Evolutionary conservation across 805 yeast genomes (phyloP).

Genomic region (Schwanniomyces sp.): DNA sequence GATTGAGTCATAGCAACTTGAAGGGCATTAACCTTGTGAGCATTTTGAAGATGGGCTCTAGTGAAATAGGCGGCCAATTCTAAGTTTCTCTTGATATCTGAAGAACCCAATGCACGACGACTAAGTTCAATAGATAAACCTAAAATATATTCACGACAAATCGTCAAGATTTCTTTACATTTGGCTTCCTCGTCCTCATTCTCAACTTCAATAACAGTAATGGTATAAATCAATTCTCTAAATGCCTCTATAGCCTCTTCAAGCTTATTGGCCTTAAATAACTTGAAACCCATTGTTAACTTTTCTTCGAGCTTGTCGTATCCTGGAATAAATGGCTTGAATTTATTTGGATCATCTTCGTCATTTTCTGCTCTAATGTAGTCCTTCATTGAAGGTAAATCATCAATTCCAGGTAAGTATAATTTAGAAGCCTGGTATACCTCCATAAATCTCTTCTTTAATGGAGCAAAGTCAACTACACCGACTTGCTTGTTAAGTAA

Average conservation of each 20-base stretch:
- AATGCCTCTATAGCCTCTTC: slow-evolving; percentile 78
- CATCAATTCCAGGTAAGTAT: slow-evolving; percentile 71
- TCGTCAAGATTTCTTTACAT: slow-evolving; percentile 65
- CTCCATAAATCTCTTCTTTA: slow-evolving; percentile 78
- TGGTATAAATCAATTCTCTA: slow-evolving; percentile 75
- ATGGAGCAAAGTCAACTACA: slow-evolving; percentile 81
- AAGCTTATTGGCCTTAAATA: slow-evolving; percentile 80
- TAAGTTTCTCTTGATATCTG: slow-evolving; percentile 77
- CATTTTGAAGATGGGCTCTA: slow-evolving; percentile 73
- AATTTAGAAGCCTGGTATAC: slow-evolving; percentile 80
- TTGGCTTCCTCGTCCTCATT: slow-evolving; percentile 74
- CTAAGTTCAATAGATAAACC: slow-evolving; percentile 89
- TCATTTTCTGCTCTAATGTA: slow-evolving; percentile 65
- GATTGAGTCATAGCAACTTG: slow-evolving; percentile 95
- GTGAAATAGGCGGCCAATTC: slow-evolving; percentile 97
- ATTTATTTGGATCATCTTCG: slow-evolving; percentile 50
- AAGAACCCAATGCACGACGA: slow-evolving; percentile 77
- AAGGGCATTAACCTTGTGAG: slow-evolving; percentile 83
- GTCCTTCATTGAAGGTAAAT: slow-evolving; percentile 66
- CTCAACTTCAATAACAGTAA: slow-evolving; percentile 69
- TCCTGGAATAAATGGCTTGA: slow-evolving; percentile 73
- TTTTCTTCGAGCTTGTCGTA: slow-evolving; percentile 60
- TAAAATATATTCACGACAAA: slow-evolving; percentile 86
- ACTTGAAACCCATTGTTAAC: slow-evolving; percentile 73
- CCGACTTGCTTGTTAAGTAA: slow-evolving; percentile 89